Base-by-base conservation (phyloP, 495 filamentous ascomycete species). In the Mytilinidion resinicola region DNA sequence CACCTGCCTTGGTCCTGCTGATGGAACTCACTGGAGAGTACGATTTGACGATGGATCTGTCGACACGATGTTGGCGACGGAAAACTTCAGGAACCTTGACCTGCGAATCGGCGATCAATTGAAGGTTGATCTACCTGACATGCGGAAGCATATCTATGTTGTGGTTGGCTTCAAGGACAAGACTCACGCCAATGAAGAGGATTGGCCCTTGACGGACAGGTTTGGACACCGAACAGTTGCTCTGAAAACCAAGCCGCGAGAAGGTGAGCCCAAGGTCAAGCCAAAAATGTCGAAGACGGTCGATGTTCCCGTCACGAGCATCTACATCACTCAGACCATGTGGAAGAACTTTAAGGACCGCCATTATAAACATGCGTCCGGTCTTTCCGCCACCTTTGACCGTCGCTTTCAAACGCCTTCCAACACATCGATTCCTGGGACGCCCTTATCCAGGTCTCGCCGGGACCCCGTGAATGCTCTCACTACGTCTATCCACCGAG, bases 41-140 rank as follows among this genome's bases (percentile, higher is more conserved):
- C 65, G 68, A 11, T 77, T 75, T 54, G 74, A 76, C 58, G 73
- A 77, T 56, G 72, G 67, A 0, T 70, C 65, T 3, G 41, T 65
- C 12, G 63, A 66, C 25, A 6, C 69, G 5, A 30, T 30, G 25
- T 14, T 62, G 9, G 69, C 73, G 1, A 2, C 53, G 2, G 20
- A 53, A 1, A 43, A 68, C 12, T 60, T 76, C 0, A 54, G 61
- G 9, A 48, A 59, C 7, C 58, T 77, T 17, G 68, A 74, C 15
- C 61, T 77, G 15, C 63, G 63, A 7, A 30, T 63, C 37, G 73
- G 71, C 1, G 74, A 76, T 57, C 38, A 67, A 1, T 64, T 77
- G 53, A 76, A 75, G 55, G 70, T 77, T 12, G 72, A 76, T 58
- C 20, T 63, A 7, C 48, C 46, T 0, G 62, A 60, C 9, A 69